Base-by-base conservation (phyloP, 2,329 filamentous ascomycete species). In the Knoxdaviesia capensis region DNA sequence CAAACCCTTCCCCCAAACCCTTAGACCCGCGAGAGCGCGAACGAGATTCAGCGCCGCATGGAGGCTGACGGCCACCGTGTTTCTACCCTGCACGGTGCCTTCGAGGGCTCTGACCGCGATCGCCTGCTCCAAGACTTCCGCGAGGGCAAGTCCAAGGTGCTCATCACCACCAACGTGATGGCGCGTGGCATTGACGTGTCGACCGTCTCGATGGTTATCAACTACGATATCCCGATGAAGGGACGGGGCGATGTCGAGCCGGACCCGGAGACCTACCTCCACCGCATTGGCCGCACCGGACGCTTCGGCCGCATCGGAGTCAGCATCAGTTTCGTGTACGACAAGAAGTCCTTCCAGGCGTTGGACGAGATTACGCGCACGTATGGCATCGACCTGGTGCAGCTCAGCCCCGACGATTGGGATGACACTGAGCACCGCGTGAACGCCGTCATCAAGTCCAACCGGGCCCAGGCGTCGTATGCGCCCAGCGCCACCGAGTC, bases 271-370 rank as follows among this genome's bases (percentile, higher is more conserved):
- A 98, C 90, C 1, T 98, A 98, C 56, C 79, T 98, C 40, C 90
- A 98, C 68, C 82, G 90, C 56, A 98, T 98, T 52, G 90, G 90
- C 47, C 85, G 90, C 54, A 98, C 90, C 9, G 90, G 90, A 48
- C 83, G 90, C 50, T 98, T 98, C 53, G 90, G 90, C 44, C 87
- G 88, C 58, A 86, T 96, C 33, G 90, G 90, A 53, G 90, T 96
- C 51, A 87, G 84, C 45, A 87, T 98, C 56, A 92, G 81, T 49
- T 94, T 98, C 52, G 84, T 98, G 42, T 83, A 86, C 51, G 86
- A 92, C 61, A 75, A 77, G 55, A 73, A 72, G 50, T 90, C 85
- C 57, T 96, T 77, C 69, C 59, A 73, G 38, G 80, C 83, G 51
- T 71, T 98, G 39, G 74, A 76, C 50, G 62, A 72, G n/a, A 98